Percentiles rank a stretch among this genome's conserved stretches.
These are phyloP conservation scores for Colletotrichum liriopes DNA, from an alignment of 2,329 filamentous ascomycete species.

Conservation along the genomic window DNA sequence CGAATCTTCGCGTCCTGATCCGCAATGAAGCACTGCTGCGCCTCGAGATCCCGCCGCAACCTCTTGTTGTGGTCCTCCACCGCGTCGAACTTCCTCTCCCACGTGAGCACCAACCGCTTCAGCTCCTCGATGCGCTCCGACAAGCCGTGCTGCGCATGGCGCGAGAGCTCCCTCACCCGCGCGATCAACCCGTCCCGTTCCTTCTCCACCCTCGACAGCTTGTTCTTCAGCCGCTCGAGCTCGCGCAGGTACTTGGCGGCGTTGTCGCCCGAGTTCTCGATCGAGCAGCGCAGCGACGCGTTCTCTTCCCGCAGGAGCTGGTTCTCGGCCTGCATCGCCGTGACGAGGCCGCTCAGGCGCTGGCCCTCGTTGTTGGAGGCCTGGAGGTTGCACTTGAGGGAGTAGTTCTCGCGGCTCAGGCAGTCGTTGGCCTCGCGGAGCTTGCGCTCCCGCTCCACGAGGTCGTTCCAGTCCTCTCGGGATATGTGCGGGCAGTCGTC, in stretches of 20 bases:
- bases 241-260: constrained; percentile 52
- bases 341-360: constrained; percentile 53
- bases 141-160: constrained; percentile 51
- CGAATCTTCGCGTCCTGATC: constrained; percentile 43
- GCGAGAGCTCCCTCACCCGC: constrained; percentile 54
- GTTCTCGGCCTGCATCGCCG: constrained; percentile 57
- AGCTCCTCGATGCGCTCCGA: constrained; percentile 52
- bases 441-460: constrained; percentile 55
- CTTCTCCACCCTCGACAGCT: constrained; percentile 54
- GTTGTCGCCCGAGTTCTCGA: constrained; percentile 52
- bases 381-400: constrained; percentile 55
- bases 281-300: constrained; percentile 55
- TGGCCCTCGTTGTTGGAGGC: constrained; percentile 55
- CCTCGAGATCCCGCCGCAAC: constrained; percentile 38
- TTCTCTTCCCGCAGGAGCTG: constrained; percentile 57
- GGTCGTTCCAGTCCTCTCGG: constrained; percentile 55
- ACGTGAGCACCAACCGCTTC: constrained; percentile 52
- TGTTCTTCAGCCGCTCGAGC: constrained; percentile 52
- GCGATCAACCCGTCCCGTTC: constrained; percentile 55
- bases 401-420: constrained; percentile 50
- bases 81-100: constrained; percentile 49
- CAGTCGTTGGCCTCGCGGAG: constrained; percentile 54
- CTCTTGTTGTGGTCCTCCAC: constrained; percentile 43
- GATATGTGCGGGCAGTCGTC: constrained; percentile 55
- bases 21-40: constrained; percentile 33